Conservation (phyloP, 2,329 filamentous ascomycete genomes). For the Penicillium sp. region DNA sequence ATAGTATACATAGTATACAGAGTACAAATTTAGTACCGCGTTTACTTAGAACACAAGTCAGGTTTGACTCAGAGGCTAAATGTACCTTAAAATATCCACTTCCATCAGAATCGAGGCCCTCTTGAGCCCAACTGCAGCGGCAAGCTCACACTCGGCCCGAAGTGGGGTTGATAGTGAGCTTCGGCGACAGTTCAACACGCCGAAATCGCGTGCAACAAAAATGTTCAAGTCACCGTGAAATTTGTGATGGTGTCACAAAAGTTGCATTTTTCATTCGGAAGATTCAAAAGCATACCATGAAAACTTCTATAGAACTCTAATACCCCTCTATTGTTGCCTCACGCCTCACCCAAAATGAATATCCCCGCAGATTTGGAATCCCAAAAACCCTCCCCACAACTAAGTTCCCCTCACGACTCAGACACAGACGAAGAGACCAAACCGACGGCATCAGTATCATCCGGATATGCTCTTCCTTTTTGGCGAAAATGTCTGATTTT, state of each 20-base stretch:
- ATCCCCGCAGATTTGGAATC: conserved; percentile 15
- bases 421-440: conserved; percentile 20
- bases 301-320: neutral
- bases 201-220: neutral
- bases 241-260: neutral
- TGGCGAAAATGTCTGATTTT: conserved; percentile 49
- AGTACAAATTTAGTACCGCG: no score
- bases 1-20: no score
- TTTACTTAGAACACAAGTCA: no score
- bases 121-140: conserved; percentile 1
- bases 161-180: neutral
- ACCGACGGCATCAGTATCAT: conserved; percentile 16
- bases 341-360: conserved; percentile 14
- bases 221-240: neutral
- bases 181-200: neutral
- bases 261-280: neutral
- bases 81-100: neutral
- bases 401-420: conserved; percentile 19
- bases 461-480: conserved; percentile 31
- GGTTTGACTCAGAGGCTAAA: neutral
- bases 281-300: neutral
- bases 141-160: neutral
- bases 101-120: neutral
- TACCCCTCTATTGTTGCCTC: neutral
- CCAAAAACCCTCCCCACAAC: conserved; percentile 17